A percentile compares a stretch with the other conserved stretches of the same genome.
These are phyloP conservation scores for Arthrobotrys sinensis DNA, from an alignment of 2,329 filamentous ascomycete genomes.

Conservation along the genomic window DNA sequence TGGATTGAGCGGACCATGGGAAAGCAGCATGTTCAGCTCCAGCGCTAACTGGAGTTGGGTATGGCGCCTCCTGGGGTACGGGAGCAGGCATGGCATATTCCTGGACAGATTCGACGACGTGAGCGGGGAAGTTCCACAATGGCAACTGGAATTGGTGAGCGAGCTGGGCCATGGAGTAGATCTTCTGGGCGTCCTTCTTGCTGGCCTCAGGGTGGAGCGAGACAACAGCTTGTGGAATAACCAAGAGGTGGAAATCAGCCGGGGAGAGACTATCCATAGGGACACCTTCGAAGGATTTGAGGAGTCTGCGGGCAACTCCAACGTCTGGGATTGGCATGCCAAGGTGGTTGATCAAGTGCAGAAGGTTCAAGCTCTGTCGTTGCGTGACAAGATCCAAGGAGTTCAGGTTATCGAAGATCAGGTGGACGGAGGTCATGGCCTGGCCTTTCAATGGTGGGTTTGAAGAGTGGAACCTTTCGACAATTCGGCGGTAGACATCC, in stretches of 20 bases:
- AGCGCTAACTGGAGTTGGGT: constrained; percentile 75
- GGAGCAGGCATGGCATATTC: constrained; percentile 61
- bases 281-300: constrained; percentile 62
- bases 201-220: constrained; percentile 58
- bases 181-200: constrained; percentile 63
- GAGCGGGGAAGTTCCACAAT: constrained; percentile 63
- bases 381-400: constrained; percentile 61
- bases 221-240: constrained; percentile 63
- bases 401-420: constrained; percentile 58
- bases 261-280: constrained; percentile 63
- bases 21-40: constrained; percentile 80
- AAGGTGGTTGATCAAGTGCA: constrained; percentile 62
- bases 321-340: constrained; percentile 60
- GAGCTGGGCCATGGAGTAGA: constrained; percentile 71
- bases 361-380: constrained; percentile 63
- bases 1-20: constrained; percentile 89
- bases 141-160: constrained; percentile 75
- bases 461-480: constrained; percentile 46
- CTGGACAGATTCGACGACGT: constrained; percentile 69
- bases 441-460: constrained; percentile 40
- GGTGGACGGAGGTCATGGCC: constrained; percentile 49
- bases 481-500: constrained; percentile 57
- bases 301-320: constrained; percentile 60
- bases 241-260: constrained; percentile 62
- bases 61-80: constrained; percentile 49